A percentile compares a stretch with the other conserved stretches of the same genome.
These are phyloP conservation scores for Apiotrichum brassicae DNA, from an alignment of 1,284 basidiomycete genomes.

Conservation along the genomic window DNA sequence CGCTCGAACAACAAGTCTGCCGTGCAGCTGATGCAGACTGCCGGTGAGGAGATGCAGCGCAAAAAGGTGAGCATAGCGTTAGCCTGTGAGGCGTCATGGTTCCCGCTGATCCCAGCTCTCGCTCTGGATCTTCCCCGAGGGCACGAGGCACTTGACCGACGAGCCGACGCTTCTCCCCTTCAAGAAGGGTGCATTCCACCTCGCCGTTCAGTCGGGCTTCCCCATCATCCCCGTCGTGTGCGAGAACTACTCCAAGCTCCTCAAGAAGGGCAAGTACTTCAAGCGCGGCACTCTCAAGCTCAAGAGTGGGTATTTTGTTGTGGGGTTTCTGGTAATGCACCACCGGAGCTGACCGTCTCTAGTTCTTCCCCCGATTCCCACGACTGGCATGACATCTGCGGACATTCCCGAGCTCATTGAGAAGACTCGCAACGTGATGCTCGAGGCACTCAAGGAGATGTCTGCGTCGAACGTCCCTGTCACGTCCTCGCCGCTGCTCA, in stretches of 20 bases:
- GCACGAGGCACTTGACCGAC: constrained; percentile 69
- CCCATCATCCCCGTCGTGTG: constrained; percentile 88
- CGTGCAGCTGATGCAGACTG: constrained; percentile 69
- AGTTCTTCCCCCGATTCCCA: constrained; percentile 52
- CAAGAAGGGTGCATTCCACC: constrained; percentile 98
- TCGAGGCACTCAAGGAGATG: constrained; percentile 40
- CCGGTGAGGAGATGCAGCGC: constrained; percentile 74
- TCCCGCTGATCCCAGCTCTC: constrained; percentile 54
- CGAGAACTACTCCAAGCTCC: constrained; percentile 87
- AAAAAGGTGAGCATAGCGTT: constrained; percentile 47
- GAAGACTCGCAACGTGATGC: constrained; percentile 46
- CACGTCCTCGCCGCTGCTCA: background rate
- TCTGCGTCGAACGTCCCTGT: constrained; percentile 10
- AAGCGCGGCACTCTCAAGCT: constrained; percentile 73
- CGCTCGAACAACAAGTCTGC: constrained; percentile 72
- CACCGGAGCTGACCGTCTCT: constrained; percentile 50
- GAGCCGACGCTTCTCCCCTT: constrained; percentile 69
- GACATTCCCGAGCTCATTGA: constrained; percentile 49
- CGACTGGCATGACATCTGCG: constrained; percentile 44
- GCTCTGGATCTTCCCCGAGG: constrained; percentile 88
- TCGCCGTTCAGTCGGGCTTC: constrained; percentile 70
- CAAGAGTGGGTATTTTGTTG: constrained; percentile 70
- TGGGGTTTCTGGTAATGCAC: too few species aligned
- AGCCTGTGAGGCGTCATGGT: constrained; percentile 49
- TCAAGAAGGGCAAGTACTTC: constrained; percentile 68